phyloP scores from a whole-genome alignment of 495 filamentous ascomycete species.

The Hypomontagnella submonticulosa region DNA sequence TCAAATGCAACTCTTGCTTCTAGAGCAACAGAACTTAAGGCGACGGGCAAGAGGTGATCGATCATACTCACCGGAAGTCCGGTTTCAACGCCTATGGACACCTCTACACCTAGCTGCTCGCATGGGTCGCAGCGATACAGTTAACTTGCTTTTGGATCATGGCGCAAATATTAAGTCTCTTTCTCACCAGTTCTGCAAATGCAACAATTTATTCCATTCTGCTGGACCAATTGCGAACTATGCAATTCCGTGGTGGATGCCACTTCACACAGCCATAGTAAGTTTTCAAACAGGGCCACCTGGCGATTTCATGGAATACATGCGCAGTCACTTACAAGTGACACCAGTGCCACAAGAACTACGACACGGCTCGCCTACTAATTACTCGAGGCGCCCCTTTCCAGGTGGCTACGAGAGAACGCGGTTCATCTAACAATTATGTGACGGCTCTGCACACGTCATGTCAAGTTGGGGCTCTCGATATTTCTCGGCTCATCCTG shows the following conservation, averaged over 20 bases:
- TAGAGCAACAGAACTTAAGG: not conserved
- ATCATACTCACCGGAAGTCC: not conserved
- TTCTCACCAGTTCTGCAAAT: constrained; percentile 1
- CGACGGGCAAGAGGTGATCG: not conserved
- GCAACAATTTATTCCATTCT: not conserved
- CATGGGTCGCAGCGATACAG: constrained; percentile 7
- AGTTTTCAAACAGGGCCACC: not conserved
- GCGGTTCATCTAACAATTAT: constrained; percentile 9
- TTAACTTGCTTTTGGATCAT: constrained; percentile 6
- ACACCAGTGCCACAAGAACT: constrained; percentile 4
- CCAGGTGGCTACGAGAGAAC: constrained; percentile 7
- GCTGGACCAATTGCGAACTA: not conserved
- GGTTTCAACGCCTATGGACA: not conserved
- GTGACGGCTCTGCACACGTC: constrained; percentile 21
- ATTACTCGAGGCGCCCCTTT: constrained; percentile 17
- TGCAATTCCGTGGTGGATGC: constrained; percentile 15
- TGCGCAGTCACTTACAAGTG: constrained; percentile 11
- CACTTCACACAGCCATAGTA: constrained; percentile 29
- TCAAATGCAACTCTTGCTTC: not conserved
- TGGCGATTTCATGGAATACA: not conserved
- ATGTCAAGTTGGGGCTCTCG: not conserved
- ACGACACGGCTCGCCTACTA: constrained; percentile 5
- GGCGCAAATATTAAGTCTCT: constrained; percentile 24
- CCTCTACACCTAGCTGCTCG: constrained; percentile 14
- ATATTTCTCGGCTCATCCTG: constrained; percentile 4